Base-by-base conservation (phyloP, 305 asterid species). In the Plantago lanceolata region DNA sequence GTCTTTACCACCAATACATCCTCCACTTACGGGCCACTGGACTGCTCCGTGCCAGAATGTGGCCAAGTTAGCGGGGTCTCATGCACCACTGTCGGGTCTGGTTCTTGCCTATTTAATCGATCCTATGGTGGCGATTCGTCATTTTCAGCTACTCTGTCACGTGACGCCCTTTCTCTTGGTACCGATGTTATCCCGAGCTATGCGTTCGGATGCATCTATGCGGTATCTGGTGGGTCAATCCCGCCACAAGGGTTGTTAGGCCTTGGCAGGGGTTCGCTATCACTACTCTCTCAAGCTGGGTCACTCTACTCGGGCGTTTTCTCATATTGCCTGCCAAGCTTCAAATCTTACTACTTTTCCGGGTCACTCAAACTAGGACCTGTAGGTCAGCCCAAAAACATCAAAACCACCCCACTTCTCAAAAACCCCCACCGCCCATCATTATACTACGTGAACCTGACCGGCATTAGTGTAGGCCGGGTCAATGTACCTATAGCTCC, bases 311-410 rank as follows among this genome's bases (percentile, higher is more conserved):
- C 96, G 4, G 96, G 97, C 0, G 74, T 89, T 17, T 92, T 92
- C 73, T 92, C 97, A 0, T 89, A 87, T 40, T 92, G 98, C 56
- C 62, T 92, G 2, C 98, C 97, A 0, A 92, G 97, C 66, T 92
- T 89, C 83, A 82, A 72, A 61, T 85, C 93, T 0, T 91, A 80
- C 73, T 91, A 86, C 73, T 91, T 91, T 68, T 91, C 98, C 0
- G 95, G 98, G n/a, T 91, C 95, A 0, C 95, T 91, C 63, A 88
- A 78, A 61, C 95, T 91, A 55, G 96, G 98, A 0, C 87, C 94
- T 2, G 9, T 70, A 19, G 96, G 95, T 14, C 98, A 91, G 26
- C 95, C 95, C 73, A 86, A 85, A 71, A 79, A 45, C 72, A 86
- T 82, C n/a, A 75, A 26, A 69, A 79, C 87, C 76, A 91, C 96